phyloP scores from a whole-genome alignment of 441 rosid genomes.

The Pelargonium cotyledonis region DNA sequence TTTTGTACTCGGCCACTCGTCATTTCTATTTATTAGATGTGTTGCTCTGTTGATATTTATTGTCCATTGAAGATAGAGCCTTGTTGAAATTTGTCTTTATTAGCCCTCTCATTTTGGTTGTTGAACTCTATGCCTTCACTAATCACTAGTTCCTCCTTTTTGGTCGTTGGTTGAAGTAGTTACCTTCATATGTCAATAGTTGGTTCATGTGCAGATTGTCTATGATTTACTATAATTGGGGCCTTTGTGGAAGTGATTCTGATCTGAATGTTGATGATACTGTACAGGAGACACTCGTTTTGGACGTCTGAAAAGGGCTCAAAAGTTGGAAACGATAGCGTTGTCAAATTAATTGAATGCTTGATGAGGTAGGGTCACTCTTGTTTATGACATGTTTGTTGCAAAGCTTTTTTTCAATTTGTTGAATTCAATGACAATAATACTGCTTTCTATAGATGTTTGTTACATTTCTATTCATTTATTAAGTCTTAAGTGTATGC shows the following conservation, averaged over 20 bases:
- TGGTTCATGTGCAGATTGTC: neutral
- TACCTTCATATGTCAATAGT: no score
- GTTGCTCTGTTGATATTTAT: no score
- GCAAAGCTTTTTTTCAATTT: neutral
- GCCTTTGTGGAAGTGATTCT: neutral
- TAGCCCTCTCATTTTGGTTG: no score
- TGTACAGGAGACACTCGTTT: conserved; percentile 53
- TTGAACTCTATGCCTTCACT: no score
- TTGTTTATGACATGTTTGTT: conserved; percentile 1
- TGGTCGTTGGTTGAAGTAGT: no score
- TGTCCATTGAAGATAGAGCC: no score
- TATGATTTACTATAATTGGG: neutral
- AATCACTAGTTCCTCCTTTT: no score
- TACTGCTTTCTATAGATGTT: neutral
- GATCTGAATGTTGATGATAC: neutral
- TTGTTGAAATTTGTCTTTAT: no score
- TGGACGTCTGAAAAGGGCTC: conserved; percentile 39
- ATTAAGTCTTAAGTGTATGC: no score
- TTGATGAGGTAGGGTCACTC: conserved; percentile 51
- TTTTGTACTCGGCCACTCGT: no score
- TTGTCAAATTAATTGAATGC: conserved; percentile 45
- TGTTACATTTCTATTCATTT: no score
- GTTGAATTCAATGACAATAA: neutral
- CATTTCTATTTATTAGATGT: no score
- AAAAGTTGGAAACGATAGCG: conserved; percentile 47